Evolutionary conservation across 257 asterid genomes (phyloP).

Genomic region (Euphrasia confusa): DNA sequence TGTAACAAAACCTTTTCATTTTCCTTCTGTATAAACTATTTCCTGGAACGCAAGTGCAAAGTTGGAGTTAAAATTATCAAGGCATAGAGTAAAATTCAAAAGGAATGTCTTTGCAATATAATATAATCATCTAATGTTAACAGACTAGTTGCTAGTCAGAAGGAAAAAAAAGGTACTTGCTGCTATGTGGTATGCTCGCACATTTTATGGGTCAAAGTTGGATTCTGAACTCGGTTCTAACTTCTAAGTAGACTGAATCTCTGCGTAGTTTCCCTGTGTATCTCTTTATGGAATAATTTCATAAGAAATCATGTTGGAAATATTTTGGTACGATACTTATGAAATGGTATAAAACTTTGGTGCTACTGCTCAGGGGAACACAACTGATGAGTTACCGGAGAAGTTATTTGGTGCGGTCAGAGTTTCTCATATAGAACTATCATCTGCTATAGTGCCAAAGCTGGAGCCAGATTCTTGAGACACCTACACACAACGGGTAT

Average conservation of each 20-base stretch:
- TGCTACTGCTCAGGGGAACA: conserved; percentile 38
- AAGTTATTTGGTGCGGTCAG: conserved; percentile 57
- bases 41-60: not conserved
- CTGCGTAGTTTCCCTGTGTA: not conserved
- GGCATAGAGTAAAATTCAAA: not conserved
- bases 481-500: conserved; percentile 23
- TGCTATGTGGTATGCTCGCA: not conserved
- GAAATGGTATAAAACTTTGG: conserved; percentile 12
- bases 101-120: conserved; percentile 1
- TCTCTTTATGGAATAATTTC: conserved; percentile 6
- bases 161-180: not conserved
- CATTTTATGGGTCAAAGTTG: not conserved
- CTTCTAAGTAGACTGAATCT: not conserved
- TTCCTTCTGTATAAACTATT: conserved; percentile 2
- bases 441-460: conserved; percentile 44
- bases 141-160: not conserved
- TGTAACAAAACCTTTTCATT: not conserved
- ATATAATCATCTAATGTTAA: conserved; percentile 1
- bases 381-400: conserved; percentile 57
- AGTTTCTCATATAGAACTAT: conserved; percentile 51
- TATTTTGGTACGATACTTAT: not conserved
- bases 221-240: not conserved
- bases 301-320: not conserved
- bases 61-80: not conserved
- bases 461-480: conserved; percentile 42